Base-by-base conservation (phyloP, 2,329 filamentous ascomycete genomes). In the Aspergillus sp. region DNA sequence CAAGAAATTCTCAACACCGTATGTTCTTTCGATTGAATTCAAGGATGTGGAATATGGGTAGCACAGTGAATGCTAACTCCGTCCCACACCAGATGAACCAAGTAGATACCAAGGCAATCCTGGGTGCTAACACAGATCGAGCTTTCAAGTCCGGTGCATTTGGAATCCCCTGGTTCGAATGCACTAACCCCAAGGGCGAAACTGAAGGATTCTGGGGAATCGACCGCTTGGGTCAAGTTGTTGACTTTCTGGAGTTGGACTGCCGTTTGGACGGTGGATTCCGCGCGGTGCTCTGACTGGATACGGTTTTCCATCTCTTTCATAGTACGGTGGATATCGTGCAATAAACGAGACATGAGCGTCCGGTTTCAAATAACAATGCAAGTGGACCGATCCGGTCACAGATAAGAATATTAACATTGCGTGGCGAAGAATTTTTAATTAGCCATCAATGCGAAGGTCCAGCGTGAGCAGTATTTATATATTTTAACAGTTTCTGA, bases 81-180 rank as follows among this genome's bases (percentile, higher is more conserved):
- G n/a, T 41, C 3, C 10, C 3, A 52, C n/a, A n/a, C n/a, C 51
- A 69, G 63, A 58, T 60, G 42, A 58, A 50, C 14, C 56, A 64
- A n/a, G 52, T 62, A 5, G 75, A 78, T 41, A 71, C 73, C 36
- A 84, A 84, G 68, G 66, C 71, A 16, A 54, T 62, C 25, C 60
- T 86, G 59, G 61, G 56, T 5, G 68, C 68, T 19, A 83, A 82
- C 53, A 84, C 81, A 1, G 73, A 82, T 13, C 57, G 64, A 46
- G 79, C 81, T 1, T 71, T 85, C 20, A 67, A 70, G 20, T 73
- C 78, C 20, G 83, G 81, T 1, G 81, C 80, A 1, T 87, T 87
- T 71, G 83, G 83, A 1, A 61, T 86, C 49, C 83, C 83, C 2
- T 86, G 81, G 78, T 81, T 84, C 61, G 69, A 73, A 66, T 83